Conservation (phyloP, 441 rosid genomes). For the Codiaeum variegatum region DNA sequence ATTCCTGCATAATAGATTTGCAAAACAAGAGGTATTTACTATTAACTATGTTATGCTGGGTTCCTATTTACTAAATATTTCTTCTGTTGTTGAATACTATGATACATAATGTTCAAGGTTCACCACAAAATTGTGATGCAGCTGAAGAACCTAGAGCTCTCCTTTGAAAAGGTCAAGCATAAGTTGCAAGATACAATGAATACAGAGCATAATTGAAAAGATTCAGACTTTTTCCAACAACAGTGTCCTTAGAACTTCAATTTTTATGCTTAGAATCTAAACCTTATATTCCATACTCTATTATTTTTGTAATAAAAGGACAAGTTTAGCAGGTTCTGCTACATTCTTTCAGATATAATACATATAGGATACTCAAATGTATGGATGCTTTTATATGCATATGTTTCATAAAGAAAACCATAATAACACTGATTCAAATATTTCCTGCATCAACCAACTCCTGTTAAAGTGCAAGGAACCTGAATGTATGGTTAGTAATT, state of each 20-base stretch:
- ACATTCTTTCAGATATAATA: background rate
- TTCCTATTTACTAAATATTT: background rate
- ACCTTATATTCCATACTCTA: background rate
- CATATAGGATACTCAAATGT: background rate
- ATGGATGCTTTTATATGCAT: background rate
- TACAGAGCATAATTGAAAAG: conserved; percentile 22
- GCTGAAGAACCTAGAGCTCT: conserved; percentile 42
- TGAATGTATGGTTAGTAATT: background rate
- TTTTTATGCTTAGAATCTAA: background rate
- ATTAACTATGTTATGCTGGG: background rate
- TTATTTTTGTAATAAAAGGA: background rate
- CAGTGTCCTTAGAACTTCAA: background rate
- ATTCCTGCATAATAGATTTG: conserved; percentile 44
- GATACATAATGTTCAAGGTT: background rate
- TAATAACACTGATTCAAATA: background rate
- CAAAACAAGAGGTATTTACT: conserved; percentile 44
- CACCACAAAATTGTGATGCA: conserved; percentile 26
- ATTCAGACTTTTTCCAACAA: background rate
- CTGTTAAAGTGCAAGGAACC: background rate
- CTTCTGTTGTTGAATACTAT: background rate
- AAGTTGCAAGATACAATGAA: conserved; percentile 33
- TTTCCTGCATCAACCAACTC: background rate
- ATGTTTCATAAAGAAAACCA: background rate
- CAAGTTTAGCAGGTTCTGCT: background rate
- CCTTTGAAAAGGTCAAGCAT: conserved; percentile 38